These are phyloP conservation scores for Epichloe hybrida DNA, from an alignment of 2,329 filamentous ascomycete species.

Conservation along the genomic window DNA sequence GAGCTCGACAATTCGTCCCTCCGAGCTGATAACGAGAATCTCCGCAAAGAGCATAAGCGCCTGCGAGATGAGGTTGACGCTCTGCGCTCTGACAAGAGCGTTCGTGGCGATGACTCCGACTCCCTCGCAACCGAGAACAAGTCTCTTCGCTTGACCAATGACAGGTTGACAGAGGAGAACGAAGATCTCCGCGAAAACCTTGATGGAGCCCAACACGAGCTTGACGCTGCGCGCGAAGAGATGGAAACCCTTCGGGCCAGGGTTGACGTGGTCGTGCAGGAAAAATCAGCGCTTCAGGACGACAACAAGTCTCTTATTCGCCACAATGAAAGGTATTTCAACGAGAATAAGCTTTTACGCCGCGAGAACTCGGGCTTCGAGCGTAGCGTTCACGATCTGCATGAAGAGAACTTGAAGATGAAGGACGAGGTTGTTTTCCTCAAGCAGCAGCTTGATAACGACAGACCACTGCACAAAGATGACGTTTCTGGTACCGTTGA, in stretches of 20 bases:
- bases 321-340: conserved; percentile 41
- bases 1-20: conserved; percentile 29
- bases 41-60: conserved; percentile 22
- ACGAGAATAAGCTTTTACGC: conserved; percentile 35
- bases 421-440: conserved; percentile 33
- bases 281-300: conserved; percentile 32
- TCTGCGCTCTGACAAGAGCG: conserved; percentile 25
- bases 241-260: conserved; percentile 26
- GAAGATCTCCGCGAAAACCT: conserved; percentile 29
- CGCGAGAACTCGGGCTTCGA: conserved; percentile 36
- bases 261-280: conserved; percentile 24
- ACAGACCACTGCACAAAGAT: conserved; percentile 23
- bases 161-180: conserved; percentile 28
- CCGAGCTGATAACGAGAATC: conserved; percentile 25
- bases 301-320: conserved; percentile 40
- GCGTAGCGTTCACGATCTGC: conserved; percentile 30
- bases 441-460: conserved; percentile 31
- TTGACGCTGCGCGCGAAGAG: conserved; percentile 27
- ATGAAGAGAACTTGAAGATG: conserved; percentile 32
- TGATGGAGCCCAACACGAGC: conserved; percentile 26
- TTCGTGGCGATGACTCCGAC: conserved; percentile 24
- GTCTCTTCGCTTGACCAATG: conserved; percentile 28
- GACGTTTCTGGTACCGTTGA: conserved; percentile 22
- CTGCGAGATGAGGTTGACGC: conserved; percentile 27
- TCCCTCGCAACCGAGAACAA: conserved; percentile 32